phyloP scores from a whole-genome alignment of 371 early-diverging fungal genomes.

The Lichtheimia ornata region DNA sequence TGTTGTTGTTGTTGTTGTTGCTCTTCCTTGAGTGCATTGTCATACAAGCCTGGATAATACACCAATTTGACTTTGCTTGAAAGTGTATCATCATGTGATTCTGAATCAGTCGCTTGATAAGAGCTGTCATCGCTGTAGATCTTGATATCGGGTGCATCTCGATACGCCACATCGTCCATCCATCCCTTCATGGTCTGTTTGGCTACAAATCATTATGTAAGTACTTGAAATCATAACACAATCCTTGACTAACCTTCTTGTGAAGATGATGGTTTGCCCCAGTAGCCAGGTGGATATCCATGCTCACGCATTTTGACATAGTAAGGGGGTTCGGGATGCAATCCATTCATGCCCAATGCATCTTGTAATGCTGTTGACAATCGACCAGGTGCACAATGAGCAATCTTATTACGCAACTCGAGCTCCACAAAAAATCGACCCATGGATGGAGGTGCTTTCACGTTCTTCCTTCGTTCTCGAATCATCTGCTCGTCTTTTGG shows the following conservation, averaged over 20 bases:
- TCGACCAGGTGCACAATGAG: neutral
- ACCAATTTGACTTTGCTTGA: slow-evolving; percentile 11
- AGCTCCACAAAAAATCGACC: slow-evolving; percentile 13
- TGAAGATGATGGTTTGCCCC: neutral
- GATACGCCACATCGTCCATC: neutral
- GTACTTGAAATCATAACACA: neutral
- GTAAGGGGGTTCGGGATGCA: slow-evolving; percentile 11
- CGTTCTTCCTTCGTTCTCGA: slow-evolving; percentile 7
- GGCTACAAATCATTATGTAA: too few species aligned
- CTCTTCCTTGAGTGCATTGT: neutral
- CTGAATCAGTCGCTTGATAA: neutral
- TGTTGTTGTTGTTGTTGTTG: slow-evolving; percentile 2
- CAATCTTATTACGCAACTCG: slow-evolving; percentile 6
- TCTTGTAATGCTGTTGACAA: slow-evolving; percentile 4
- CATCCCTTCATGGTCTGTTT: too few species aligned
- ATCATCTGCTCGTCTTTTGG: slow-evolving; percentile 11
- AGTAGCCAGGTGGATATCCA: slow-evolving; percentile 21
- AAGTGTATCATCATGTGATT: neutral
- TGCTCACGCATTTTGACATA: slow-evolving; percentile 11
- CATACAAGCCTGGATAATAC: slow-evolving; percentile 5
- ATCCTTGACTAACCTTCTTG: slow-evolving; percentile 6
- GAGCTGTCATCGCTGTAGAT: slow-evolving; percentile 1
- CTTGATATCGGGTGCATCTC: slow-evolving; percentile 1
- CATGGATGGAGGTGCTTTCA: slow-evolving; percentile 15
- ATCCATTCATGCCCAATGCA: slow-evolving; percentile 7